A percentile compares a stretch with the other conserved stretches of the same genome.
These are phyloP conservation scores for Heimioporus sp. DNA, from an alignment of 768 basidiomycete species.

Conservation along the genomic window DNA sequence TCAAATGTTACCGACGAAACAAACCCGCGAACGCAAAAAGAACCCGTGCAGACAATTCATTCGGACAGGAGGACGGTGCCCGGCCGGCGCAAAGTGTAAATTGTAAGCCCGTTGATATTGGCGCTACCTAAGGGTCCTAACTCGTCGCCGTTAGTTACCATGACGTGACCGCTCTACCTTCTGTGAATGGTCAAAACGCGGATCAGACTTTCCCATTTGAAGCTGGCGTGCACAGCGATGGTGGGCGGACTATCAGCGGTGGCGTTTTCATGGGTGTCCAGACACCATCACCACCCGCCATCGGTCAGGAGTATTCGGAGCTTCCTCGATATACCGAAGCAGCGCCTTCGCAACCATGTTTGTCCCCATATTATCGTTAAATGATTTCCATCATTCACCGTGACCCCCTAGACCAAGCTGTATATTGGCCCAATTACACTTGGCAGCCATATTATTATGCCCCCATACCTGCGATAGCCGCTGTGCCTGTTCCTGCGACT, in stretches of 20 bases:
- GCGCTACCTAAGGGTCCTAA: not conserved
- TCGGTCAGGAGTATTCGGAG: not conserved
- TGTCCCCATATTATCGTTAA: conserved; percentile 13
- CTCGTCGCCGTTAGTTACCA: conserved; percentile 12
- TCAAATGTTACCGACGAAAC: not conserved
- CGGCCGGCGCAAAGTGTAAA: conserved; percentile 38
- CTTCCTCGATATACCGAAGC: conserved; percentile 34
- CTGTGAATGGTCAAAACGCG: conserved; percentile 6
- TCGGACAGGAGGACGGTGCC: conserved; percentile 43
- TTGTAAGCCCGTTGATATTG: conserved; percentile 34
- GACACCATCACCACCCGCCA: conserved; percentile 10
- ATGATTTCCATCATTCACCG: not conserved
- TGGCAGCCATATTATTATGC: conserved; percentile 26
- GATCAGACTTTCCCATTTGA: conserved; percentile 5
- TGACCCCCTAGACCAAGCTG: conserved; percentile 7
- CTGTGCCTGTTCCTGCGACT: not conserved
- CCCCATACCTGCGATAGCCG: conserved; percentile 18
- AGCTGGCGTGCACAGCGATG: conserved; percentile 3
- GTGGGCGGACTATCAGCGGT: conserved; percentile 23
- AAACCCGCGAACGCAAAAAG: conserved; percentile 24
- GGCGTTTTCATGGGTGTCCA: conserved; percentile 21
- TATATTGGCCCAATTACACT: conserved; percentile 14
- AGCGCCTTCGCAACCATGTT: conserved; percentile 30
- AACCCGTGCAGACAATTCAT: conserved; percentile 41
- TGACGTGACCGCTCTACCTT: conserved; percentile 24